phyloP scores from a whole-genome alignment of 2,329 filamentous ascomycete species.

The Amauroascus niger region DNA sequence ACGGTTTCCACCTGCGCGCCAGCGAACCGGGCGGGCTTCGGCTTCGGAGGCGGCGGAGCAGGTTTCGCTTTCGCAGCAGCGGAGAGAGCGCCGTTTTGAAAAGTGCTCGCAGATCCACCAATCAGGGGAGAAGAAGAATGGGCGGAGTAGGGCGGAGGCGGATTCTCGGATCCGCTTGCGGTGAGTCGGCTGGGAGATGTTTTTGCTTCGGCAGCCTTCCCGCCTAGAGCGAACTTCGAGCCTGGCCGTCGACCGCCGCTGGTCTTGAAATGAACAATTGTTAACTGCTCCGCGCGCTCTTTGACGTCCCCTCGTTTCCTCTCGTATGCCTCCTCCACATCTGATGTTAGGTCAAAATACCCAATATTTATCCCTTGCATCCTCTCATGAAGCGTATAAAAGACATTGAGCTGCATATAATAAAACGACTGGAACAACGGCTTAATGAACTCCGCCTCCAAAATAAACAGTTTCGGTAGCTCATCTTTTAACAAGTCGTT shows the following conservation, averaged over 20 bases:
- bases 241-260: conserved; percentile 51
- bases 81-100: conserved; percentile 29
- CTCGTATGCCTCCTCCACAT: conserved; percentile 84
- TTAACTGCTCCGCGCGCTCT: conserved; percentile 73
- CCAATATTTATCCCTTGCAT: conserved; percentile 97
- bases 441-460: conserved; percentile 91
- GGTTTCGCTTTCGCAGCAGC: conserved; percentile 58
- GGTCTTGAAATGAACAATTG: conserved; percentile 85
- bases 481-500: conserved; percentile 96
- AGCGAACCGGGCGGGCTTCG: conserved; percentile 68
- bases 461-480: conserved; percentile 76
- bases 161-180: conserved; percentile 42
- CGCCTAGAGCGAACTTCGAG: conserved; percentile 24
- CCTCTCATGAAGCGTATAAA: conserved; percentile 94
- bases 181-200: conserved; percentile 27
- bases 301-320: conserved; percentile 82
- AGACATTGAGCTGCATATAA: conserved; percentile 99
- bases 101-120: conserved; percentile 18
- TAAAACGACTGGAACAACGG: conserved; percentile 98
- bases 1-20: conserved; percentile 61
- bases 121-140: conserved; percentile 30
- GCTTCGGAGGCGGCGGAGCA: conserved; percentile 60
- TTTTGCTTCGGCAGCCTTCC: conserved; percentile 32
- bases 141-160: conserved; percentile 60
- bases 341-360: conserved; percentile 86